phyloP scores from a whole-genome alignment of 345 rosid species.

The Eucalyptus microcorys region DNA sequence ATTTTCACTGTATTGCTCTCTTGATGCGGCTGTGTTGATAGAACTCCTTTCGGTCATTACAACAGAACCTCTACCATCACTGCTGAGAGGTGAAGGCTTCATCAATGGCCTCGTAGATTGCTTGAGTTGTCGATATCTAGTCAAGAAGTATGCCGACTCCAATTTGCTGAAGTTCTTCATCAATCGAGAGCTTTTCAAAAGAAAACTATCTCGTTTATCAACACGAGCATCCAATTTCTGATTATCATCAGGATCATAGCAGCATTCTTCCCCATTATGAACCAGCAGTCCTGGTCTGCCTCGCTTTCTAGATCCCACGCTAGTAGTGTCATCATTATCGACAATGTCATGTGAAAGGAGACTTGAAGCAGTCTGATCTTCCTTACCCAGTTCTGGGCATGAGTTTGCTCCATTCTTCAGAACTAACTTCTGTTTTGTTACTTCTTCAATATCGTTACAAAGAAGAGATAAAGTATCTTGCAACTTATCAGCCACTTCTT shows the following conservation, averaged over 20 bases:
- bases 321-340: slow-evolving; percentile 34
- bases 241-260: slow-evolving; percentile 25
- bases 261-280: slow-evolving; percentile 26
- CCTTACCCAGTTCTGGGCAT: slow-evolving; percentile 21
- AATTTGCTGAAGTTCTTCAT: slow-evolving; percentile 89
- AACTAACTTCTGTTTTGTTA: slow-evolving; percentile 38
- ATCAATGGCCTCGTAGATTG: slow-evolving; percentile 29
- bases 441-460: slow-evolving; percentile 77
- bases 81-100: slow-evolving; percentile 47
- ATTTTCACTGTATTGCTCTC: slow-evolving; percentile 23
- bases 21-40: slow-evolving; percentile 38
- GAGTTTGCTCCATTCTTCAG: slow-evolving; percentile 43
- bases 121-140: slow-evolving; percentile 55
- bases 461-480: slow-evolving; percentile 58
- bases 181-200: slow-evolving; percentile 55
- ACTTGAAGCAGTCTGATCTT: slow-evolving; percentile 28
- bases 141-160: slow-evolving; percentile 74
- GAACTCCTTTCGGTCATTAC: slow-evolving; percentile 75
- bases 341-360: slow-evolving; percentile 19
- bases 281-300: slow-evolving; percentile 28
- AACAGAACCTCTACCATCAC: slow-evolving; percentile 70
- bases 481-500: slow-evolving; percentile 64
- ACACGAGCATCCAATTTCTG: slow-evolving; percentile 18
- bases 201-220: slow-evolving; percentile 39
- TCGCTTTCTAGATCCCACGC: slow-evolving; percentile 62